phyloP scores from a whole-genome alignment of 2,329 filamentous ascomycete genomes.

The Neonectria coccinea region DNA sequence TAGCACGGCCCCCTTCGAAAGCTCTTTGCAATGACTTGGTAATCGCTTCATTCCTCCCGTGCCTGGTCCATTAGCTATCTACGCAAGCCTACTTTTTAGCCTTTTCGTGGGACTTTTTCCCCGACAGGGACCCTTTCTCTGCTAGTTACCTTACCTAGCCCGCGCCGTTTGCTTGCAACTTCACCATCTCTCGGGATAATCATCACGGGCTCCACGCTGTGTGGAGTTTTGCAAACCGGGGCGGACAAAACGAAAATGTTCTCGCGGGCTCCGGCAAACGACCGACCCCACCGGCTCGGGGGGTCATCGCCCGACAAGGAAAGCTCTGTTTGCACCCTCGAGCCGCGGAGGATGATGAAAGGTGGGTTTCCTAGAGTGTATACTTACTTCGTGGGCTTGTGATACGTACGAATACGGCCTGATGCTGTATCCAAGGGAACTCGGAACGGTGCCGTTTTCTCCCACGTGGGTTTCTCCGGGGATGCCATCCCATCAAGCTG shows the following conservation, averaged over 20 bases:
- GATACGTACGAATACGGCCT: neutral
- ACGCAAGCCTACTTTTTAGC: neutral
- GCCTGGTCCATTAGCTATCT: neutral
- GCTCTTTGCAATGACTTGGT: neutral
- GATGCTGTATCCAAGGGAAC: neutral
- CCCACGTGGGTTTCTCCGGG: slow-evolving; percentile 6
- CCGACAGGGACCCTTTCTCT: neutral
- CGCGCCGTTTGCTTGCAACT: neutral
- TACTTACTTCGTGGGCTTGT: neutral
- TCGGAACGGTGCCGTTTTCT: neutral
- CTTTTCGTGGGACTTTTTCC: neutral
- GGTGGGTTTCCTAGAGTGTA: neutral
- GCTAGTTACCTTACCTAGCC: neutral
- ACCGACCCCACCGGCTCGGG: slow-evolving; percentile 2
- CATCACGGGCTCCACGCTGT: slow-evolving; percentile 1
- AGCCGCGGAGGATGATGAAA: neutral
- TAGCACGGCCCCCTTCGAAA: neutral
- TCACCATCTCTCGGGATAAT: slow-evolving; percentile 8
- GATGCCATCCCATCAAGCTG: neutral
- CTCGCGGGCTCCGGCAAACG: neutral
- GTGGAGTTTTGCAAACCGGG: slow-evolving; percentile 10
- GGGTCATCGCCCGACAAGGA: slow-evolving; percentile 3
- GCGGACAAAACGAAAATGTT: slow-evolving; percentile 7
- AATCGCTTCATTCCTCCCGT: neutral
- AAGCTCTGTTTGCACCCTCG: neutral